Evolutionary conservation across 225 moss, liverwort and hornwort species (phyloP).

Genomic region (Sphagnum tenellum): DNA sequence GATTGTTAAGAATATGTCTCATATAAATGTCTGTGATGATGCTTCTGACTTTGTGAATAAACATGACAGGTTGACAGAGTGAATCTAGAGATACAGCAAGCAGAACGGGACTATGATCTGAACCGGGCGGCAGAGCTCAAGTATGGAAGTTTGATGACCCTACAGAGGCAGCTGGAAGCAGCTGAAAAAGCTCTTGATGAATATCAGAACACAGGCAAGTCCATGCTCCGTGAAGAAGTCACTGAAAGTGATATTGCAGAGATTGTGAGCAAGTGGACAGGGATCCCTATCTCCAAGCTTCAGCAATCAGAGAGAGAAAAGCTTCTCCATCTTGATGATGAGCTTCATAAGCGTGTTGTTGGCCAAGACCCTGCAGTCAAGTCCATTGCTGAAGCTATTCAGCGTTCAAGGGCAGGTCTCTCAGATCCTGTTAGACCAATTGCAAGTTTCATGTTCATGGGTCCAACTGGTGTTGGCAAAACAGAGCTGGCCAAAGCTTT

Average conservation of each 20-base stretch:
- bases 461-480: conserved; percentile 95
- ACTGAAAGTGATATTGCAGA: conserved; percentile 95
- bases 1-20: background rate
- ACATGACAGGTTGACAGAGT: conserved; percentile 72
- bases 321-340: conserved; percentile 75
- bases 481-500: conserved; percentile 91
- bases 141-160: conserved; percentile 84
- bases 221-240: conserved; percentile 97
- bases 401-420: conserved; percentile 91
- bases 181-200: conserved; percentile 89
- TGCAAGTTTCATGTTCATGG: conserved; percentile 99
- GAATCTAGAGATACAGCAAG: conserved; percentile 94
- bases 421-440: conserved; percentile 94
- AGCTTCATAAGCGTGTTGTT: conserved; percentile 87
- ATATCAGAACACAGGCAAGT: conserved; percentile 79
- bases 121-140: conserved; percentile 93
- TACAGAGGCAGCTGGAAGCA: conserved; percentile 73
- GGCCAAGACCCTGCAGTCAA: conserved; percentile 94
- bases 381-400: conserved; percentile 90
- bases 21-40: background rate
- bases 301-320: conserved; percentile 94
- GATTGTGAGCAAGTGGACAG: conserved; percentile 98
- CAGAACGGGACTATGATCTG: conserved; percentile 89
- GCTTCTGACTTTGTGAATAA: background rate
- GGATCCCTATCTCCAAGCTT: conserved; percentile 79